A percentile compares a stretch with the other conserved stretches of the same genome.
Conservation (phyloP, 1,284 basidiomycete genomes). For the Pseudozyma sp. region DNA sequence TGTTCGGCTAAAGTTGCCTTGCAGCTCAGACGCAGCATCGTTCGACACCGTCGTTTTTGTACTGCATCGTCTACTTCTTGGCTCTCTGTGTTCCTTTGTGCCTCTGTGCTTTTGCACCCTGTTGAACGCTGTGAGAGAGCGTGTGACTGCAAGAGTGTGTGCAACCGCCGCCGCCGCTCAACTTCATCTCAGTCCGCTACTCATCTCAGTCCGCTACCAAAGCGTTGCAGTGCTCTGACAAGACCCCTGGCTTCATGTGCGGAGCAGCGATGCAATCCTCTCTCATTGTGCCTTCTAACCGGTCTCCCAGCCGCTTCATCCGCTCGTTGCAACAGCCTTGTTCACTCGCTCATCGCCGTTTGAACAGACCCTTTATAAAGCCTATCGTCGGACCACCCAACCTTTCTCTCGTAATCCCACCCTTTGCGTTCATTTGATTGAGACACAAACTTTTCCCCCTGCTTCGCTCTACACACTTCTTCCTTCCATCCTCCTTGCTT, state of each 20-base stretch:
- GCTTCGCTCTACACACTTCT: background rate
- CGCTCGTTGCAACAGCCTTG: background rate
- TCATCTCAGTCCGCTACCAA: slow-evolving; percentile 5
- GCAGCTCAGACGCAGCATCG: slow-evolving; percentile 32
- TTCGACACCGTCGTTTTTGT: slow-evolving; percentile 17
- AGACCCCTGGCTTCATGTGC: slow-evolving; percentile 7
- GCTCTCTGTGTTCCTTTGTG: background rate
- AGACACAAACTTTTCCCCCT: background rate
- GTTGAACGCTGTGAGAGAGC: background rate
- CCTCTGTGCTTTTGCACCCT: slow-evolving; percentile 3
- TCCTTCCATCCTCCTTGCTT: no score
- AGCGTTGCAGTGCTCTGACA: background rate
- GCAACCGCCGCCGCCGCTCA: background rate
- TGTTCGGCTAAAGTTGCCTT: slow-evolving; percentile 37
- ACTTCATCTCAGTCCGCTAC: slow-evolving; percentile 9
- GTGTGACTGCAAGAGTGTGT: no score
- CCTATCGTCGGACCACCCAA: background rate
- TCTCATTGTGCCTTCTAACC: background rate
- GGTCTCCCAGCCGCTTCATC: slow-evolving; percentile 1
- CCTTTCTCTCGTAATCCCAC: background rate
- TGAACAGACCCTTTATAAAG: background rate
- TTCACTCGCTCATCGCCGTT: background rate
- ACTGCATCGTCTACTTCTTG: slow-evolving; percentile 2
- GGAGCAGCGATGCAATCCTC: background rate
- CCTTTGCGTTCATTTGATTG: background rate